Evolutionary conservation across 2,329 filamentous ascomycete genomes (phyloP), one percentile per base, ranked within the genome.

Genomic region (Neoscytalidium dimidiatum): DNA sequence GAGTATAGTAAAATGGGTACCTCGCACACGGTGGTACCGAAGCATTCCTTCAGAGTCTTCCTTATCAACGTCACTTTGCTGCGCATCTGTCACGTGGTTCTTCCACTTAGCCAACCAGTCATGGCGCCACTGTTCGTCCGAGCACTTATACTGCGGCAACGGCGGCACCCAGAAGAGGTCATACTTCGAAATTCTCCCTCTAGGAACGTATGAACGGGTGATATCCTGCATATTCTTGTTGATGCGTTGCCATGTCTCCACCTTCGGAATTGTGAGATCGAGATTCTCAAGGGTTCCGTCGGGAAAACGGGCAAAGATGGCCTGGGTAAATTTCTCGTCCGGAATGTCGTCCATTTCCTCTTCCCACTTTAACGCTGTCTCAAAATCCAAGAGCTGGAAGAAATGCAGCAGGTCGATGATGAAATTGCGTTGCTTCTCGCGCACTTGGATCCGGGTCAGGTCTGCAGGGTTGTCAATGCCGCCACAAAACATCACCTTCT

Each of bases 331-430:
- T 4, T 65, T 35, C 1, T 58, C 53, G 11, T 65, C 63, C 8
- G 63, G 63, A 29, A 65, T 61, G 21, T 65, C 23, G 14, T 65
- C 53, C 63, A 65, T 65, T 21, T 65, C 63, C 17, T 65, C 33
- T 51, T 65, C 63, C 63, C 63, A 65, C 7, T 4, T 35, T 35
- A 65, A 1, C n/a, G 63, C 63, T 13, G 52, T 61, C 29, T 65
- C 63, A 3, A 60, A 4, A 7, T 60, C 52, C 44, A 65, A n/a
- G 26, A 65, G 26, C 46, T 65, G 63, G 53, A 65, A 65, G 28
- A 65, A 65, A 35, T 65, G 63, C 52, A 65, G 44, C 52, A 65
- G 33, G 29, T 65, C 63, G 63, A 65, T 65, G 63, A 65, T 31
- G 28, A 65, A 65, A 31, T 61, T 65, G 3, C 63, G 63, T 8